Conservation (phyloP, 2,329 filamentous ascomycete genomes). For the Metarhizium brunneum region DNA sequence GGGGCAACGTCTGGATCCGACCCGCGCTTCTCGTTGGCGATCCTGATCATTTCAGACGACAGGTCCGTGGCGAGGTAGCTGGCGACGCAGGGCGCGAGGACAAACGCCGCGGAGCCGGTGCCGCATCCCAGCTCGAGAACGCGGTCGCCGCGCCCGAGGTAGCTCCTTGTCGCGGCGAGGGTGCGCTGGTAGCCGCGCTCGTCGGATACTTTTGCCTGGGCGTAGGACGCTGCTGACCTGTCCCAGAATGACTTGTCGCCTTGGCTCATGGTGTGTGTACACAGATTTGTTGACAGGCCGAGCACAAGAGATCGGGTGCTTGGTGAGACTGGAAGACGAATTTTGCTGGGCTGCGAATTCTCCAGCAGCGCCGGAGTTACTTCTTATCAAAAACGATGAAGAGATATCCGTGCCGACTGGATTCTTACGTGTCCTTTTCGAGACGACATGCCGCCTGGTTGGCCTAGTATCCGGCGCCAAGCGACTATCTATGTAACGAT, state of each 20-base stretch:
- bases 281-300: not conserved
- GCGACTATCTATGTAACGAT: no score
- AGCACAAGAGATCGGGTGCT: no score
- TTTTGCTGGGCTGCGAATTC: no score
- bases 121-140: slow-evolving; percentile 12
- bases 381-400: no score
- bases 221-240: slow-evolving; percentile 5
- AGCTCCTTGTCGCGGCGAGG: slow-evolving; percentile 3
- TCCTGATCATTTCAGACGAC: slow-evolving; percentile 8
- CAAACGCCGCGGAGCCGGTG: slow-evolving; percentile 10
- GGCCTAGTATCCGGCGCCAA: no score
- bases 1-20: not conserved
- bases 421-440: no score
- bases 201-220: slow-evolving; percentile 8
- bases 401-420: no score
- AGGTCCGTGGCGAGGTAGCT: slow-evolving; percentile 10
- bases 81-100: slow-evolving; percentile 5
- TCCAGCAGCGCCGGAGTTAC: no score
- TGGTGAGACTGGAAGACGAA: no score
- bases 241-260: slow-evolving; percentile 9
- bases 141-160: slow-evolving; percentile 6
- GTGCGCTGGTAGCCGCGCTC: slow-evolving; percentile 10
- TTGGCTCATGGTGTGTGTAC: not conserved
- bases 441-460: no score
- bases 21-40: slow-evolving; percentile 1